A percentile compares a stretch with the other conserved stretches of the same genome.
phyloP scores from a whole-genome alignment of 441 rosid genomes.

The Adansonia grandidieri region DNA sequence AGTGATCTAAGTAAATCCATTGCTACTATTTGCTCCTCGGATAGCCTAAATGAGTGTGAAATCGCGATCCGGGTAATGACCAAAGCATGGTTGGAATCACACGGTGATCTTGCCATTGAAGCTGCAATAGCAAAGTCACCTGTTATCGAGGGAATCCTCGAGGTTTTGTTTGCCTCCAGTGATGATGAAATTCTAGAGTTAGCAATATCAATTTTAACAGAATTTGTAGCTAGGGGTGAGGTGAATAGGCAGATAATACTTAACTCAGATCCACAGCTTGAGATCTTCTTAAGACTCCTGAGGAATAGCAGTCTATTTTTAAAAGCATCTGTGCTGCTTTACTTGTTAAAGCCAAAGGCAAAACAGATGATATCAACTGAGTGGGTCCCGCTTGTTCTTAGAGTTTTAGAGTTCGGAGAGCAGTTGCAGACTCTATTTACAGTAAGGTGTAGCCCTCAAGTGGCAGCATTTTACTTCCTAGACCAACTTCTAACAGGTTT shows the following conservation, averaged over 20 bases:
- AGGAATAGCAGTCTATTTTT: conserved; percentile 56
- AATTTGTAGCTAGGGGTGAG: conserved; percentile 42
- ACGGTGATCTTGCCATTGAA: conserved; percentile 42
- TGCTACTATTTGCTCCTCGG: conserved; percentile 45
- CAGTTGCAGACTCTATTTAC: conserved; percentile 59
- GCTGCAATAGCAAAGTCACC: conserved; percentile 43
- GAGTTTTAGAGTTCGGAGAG: conserved; percentile 65
- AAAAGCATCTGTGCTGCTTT: conserved; percentile 60
- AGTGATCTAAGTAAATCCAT: conserved; percentile 47
- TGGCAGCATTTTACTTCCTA: conserved; percentile 62
- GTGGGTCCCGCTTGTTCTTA: conserved; percentile 60
- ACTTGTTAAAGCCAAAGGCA: conserved; percentile 59
- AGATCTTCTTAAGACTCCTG: conserved; percentile 52
- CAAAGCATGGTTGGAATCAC: conserved; percentile 53
- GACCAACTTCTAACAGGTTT: conserved; percentile 62
- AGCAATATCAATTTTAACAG: conserved; percentile 54
- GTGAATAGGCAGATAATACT: conserved; percentile 43
- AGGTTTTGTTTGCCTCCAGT: conserved; percentile 53
- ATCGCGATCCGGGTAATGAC: conserved; percentile 44
- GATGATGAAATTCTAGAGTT: conserved; percentile 60
- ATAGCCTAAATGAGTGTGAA: conserved; percentile 50
- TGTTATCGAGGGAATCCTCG: conserved; percentile 53
- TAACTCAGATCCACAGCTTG: conserved; percentile 53
- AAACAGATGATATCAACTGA: conserved; percentile 64
- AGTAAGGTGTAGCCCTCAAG: conserved; percentile 51